phyloP scores from a whole-genome alignment of 768 basidiomycete genomes.

The Rhizopogon vesiculosus region DNA sequence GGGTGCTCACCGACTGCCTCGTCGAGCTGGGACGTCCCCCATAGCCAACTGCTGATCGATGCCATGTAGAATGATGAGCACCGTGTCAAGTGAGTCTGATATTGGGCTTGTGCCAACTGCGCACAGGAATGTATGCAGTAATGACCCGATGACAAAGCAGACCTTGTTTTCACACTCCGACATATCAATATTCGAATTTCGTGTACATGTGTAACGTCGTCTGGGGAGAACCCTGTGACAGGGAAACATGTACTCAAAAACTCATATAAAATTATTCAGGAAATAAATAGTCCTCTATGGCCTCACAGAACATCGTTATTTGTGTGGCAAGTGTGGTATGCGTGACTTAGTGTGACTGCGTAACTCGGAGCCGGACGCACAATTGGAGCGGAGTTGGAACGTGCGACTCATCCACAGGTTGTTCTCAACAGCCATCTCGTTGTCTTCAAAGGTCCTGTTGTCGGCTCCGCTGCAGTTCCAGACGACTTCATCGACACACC shows the following conservation, averaged over 20 bases:
- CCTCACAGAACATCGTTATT: too few relatives aligned
- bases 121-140: slow-evolving; percentile 11
- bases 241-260: too few relatives aligned
- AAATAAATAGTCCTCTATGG: too few relatives aligned
- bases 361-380: slow-evolving; percentile 16
- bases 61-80: slow-evolving; percentile 37
- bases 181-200: background rate
- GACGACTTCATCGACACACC: background rate
- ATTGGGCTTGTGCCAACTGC: background rate
- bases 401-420: slow-evolving; percentile 28
- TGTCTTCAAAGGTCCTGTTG: slow-evolving; percentile 6
- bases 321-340: background rate
- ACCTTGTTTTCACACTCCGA: slow-evolving; percentile 20
- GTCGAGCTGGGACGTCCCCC: slow-evolving; percentile 81
- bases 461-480: background rate
- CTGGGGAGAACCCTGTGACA: too few relatives aligned
- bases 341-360: slow-evolving; percentile 10
- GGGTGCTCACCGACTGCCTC: slow-evolving; percentile 68
- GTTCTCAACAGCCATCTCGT: slow-evolving; percentile 29
- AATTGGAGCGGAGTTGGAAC: slow-evolving; percentile 31
- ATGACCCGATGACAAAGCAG: slow-evolving; percentile 11
- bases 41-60: slow-evolving; percentile 63
- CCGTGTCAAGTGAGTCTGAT: background rate
- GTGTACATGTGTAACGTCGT: too few relatives aligned
- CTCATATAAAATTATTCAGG: background rate